phyloP scores from a whole-genome alignment of 106 monocot species.

The Apostasia shenzhenica region DNA sequence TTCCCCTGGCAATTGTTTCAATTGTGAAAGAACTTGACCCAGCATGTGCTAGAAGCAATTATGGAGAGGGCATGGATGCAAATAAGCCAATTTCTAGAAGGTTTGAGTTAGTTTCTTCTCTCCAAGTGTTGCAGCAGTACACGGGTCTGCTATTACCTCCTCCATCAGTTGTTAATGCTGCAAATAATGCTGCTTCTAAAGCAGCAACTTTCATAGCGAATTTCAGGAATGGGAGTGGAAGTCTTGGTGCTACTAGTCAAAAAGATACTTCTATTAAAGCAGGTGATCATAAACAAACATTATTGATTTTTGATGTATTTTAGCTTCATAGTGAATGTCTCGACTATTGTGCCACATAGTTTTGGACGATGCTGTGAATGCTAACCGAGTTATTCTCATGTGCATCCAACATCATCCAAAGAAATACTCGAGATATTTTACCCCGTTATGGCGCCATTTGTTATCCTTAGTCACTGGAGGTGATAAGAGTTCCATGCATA shows the following conservation, averaged over 20 bases:
- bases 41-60: not conserved
- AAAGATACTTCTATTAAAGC: conserved; percentile 48
- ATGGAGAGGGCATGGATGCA: conserved; percentile 19
- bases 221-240: conserved; percentile 36
- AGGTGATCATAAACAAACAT: conserved; percentile 25
- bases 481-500: too few relatives aligned
- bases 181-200: conserved; percentile 82
- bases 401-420: too few relatives aligned
- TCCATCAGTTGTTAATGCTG: conserved; percentile 46
- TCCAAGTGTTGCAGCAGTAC: conserved; percentile 72
- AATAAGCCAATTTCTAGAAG: conserved; percentile 43
- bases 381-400: too few relatives aligned
- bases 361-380: too few relatives aligned
- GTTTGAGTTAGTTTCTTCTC: conserved; percentile 64
- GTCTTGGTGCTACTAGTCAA: conserved; percentile 18
- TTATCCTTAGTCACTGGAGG: too few relatives aligned
- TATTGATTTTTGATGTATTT: not conserved
- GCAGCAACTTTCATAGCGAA: conserved; percentile 63
- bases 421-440: too few relatives aligned
- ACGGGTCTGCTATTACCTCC: conserved; percentile 69
- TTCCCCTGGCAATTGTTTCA: conserved; percentile 62
- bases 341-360: too few relatives aligned
- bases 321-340: not conserved
- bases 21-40: conserved; percentile 50
- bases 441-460: too few relatives aligned